Evolutionary conservation across 345 rosid species (phyloP), one percentile per base, ranked within the genome.

Genomic region (Pelargonium nanum): DNA sequence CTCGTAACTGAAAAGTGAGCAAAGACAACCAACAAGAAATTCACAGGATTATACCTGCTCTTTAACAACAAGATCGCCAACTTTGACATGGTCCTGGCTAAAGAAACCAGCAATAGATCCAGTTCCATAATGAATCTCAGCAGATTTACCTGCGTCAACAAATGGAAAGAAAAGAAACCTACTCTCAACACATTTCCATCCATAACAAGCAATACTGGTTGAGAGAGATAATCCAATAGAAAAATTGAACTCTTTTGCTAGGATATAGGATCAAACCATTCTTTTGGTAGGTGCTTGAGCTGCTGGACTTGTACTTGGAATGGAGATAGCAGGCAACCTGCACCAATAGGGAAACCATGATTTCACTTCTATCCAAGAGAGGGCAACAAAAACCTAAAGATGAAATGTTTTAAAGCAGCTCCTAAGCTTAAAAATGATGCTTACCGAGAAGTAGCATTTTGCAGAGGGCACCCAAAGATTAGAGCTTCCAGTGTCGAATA

Each of bases 391-490:
- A 20, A n/a, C 64, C 6, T 12, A 34, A 24, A 1, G 3, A 40
- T 7, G 48, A 6, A 40, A 40, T 40, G 15, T 40, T 40, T 9
- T 15, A 10, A 52, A 52, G 34, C 26, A 40, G 15, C 10, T 30
- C 59, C 59, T 17, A 26, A 40, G 30, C 7, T 55, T 44, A 16
- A 20, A 25, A 64, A 17, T 24, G 54, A 64, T 53, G 60, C 82
- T 65, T 63, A 89, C 96, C 50, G 96, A 89, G 50, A 83, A 80
- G 69, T 86, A 83, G 71, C 98, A 91, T 76, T 88, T 83, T 12
- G 79, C 58, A 59, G 98, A 91, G 44, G 98, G 96, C 26, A 91
- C 82, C 96, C 98, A 91, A n/a, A 91, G 87, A 66, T 91, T 91
- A 63, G 98, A 84, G 63, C 98, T 91, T 58, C 98, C 98, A 0